phyloP scores from a whole-genome alignment of 768 basidiomycete species.

The Hirschioporus abietinus region DNA sequence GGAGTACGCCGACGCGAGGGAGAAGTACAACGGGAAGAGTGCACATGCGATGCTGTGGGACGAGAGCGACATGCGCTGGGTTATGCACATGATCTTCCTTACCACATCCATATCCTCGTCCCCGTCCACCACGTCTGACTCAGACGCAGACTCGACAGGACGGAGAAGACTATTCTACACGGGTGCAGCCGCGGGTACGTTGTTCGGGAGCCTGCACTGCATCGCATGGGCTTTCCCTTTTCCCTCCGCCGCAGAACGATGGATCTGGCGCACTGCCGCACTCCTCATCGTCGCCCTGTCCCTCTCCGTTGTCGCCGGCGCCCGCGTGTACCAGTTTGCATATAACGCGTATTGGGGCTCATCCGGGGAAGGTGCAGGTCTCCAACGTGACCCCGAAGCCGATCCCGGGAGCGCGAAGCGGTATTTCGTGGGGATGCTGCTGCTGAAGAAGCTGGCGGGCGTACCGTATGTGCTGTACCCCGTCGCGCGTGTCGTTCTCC shows the following conservation, averaged over 20 bases:
- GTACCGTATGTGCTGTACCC: not conserved
- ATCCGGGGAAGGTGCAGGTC: too few relatives aligned
- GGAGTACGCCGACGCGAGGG: not conserved
- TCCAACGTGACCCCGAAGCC: too few relatives aligned
- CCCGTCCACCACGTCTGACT: not conserved
- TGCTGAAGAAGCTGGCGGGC: not conserved
- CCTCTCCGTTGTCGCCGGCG: not conserved
- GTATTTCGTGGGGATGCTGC: not conserved
- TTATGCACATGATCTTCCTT: not conserved
- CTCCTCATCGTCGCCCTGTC: slow-evolving; percentile 11
- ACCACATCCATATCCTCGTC: not conserved
- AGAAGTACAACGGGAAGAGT: not conserved
- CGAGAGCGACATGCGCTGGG: not conserved
- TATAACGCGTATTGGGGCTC: too few relatives aligned
- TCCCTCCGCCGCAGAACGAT: slow-evolving; percentile 16
- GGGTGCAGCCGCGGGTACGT: slow-evolving; percentile 4
- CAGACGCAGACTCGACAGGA: not conserved
- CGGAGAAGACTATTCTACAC: not conserved
- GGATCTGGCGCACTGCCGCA: slow-evolving; percentile 21
- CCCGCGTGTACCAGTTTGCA: not conserved
- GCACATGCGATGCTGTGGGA: not conserved
- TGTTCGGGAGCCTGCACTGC: slow-evolving; percentile 23
- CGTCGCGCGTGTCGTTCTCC: not conserved
- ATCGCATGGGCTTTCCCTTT: slow-evolving; percentile 25
- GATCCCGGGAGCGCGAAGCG: too few relatives aligned